phyloP scores from a whole-genome alignment of 1,139 yeast genomes.

The Suhomyces guaymorum region DNA sequence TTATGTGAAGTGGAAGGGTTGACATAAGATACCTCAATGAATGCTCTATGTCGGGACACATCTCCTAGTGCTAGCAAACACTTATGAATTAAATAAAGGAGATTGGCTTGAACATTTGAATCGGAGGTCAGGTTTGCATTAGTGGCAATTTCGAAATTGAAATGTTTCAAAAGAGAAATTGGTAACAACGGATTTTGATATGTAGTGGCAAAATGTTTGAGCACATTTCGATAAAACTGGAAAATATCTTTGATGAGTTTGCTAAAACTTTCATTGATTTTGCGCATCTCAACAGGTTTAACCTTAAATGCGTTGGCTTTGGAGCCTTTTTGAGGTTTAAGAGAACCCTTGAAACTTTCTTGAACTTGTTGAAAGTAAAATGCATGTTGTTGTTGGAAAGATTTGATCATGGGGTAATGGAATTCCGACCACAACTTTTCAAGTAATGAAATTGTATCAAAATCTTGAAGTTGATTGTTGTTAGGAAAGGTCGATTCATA shows the following conservation, averaged over 20 bases:
- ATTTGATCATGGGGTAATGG: conserved; percentile 64
- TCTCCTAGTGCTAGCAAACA: conserved; percentile 62
- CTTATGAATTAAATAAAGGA: conserved; percentile 52
- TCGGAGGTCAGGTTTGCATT: conserved; percentile 19
- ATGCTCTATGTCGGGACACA: conserved; percentile 56
- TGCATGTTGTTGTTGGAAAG: conserved; percentile 47
- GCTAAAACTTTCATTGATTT: conserved; percentile 51
- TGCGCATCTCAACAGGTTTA: conserved; percentile 56
- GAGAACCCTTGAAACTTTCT: conserved; percentile 2
- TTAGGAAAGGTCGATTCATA: conserved; percentile 15
- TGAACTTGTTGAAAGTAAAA: conserved; percentile 23
- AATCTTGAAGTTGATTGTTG: conserved; percentile 22
- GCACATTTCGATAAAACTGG: conserved; percentile 45
- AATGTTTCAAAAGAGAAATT: conserved; percentile 25
- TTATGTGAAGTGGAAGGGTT: conserved; percentile 36
- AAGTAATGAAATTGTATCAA: conserved; percentile 37
- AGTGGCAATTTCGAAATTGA: conserved; percentile 20
- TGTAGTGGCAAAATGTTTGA: conserved; percentile 39
- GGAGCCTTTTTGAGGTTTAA: background rate
- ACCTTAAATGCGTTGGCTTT: conserved; percentile 19
- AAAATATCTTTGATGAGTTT: conserved; percentile 49
- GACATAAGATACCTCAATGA: conserved; percentile 44
- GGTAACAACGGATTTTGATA: conserved; percentile 40
- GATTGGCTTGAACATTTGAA: conserved; percentile 36
- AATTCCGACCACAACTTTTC: conserved; percentile 60